Evolutionary conservation across 176 grass and related monocot genomes (phyloP).

Genomic region (Carex littledalei): DNA sequence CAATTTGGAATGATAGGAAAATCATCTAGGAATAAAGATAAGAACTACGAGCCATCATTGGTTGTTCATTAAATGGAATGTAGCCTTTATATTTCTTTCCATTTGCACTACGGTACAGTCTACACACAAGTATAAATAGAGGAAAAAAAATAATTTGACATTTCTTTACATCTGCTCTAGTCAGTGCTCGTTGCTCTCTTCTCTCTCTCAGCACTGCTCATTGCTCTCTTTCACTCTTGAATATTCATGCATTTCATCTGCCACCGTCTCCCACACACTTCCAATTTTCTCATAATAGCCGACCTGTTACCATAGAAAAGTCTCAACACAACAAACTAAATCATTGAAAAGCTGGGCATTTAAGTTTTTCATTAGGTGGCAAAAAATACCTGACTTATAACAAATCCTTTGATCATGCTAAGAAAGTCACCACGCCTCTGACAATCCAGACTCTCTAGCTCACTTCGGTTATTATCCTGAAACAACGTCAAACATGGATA

Average conservation of each 20-base stretch:
- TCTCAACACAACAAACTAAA: not conserved
- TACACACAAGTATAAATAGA: constrained; percentile 7
- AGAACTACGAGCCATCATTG: not conserved
- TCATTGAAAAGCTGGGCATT: not conserved
- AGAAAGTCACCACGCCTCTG: constrained; percentile 79
- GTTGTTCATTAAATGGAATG: not conserved
- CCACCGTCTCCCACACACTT: constrained; percentile 74
- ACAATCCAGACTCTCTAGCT: constrained; percentile 67
- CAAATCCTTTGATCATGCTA: constrained; percentile 83
- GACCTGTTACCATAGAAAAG: constrained; percentile 41
- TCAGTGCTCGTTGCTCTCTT: not conserved
- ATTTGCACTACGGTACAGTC: not conserved
- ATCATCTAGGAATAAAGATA: not conserved
- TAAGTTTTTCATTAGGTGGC: not conserved
- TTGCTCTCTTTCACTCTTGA: constrained; percentile 18
- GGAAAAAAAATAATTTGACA: not conserved
- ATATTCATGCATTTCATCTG: constrained; percentile 71
- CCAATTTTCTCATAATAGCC: constrained; percentile 84
- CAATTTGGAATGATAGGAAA: not conserved
- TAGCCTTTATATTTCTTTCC: constrained; percentile 2
- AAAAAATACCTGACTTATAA: constrained; percentile 76
- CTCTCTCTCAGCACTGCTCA: constrained; percentile 1
- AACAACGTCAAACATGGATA: constrained; percentile 12
- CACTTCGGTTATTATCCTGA: constrained; percentile 84
- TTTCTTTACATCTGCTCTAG: constrained; percentile 12